Percentiles rank a stretch among this genome's conserved stretches.
Conservation (phyloP, 2,329 filamentous ascomycete species). For the Tolypocladium nubicola region DNA sequence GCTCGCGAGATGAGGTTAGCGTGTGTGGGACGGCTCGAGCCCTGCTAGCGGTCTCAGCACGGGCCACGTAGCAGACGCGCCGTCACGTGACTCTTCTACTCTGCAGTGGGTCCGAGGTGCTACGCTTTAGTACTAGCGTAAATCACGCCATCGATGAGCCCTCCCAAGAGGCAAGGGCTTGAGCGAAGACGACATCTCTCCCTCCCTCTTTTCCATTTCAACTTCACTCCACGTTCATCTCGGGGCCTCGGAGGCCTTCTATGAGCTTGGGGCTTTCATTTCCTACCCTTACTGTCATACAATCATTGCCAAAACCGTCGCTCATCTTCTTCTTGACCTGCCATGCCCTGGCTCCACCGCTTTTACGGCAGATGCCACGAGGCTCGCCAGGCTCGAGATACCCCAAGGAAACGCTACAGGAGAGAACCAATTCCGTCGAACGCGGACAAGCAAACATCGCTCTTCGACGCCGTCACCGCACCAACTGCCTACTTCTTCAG, state of each 20-base stretch:
- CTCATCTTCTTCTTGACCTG: neutral
- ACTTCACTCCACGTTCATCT: conserved; percentile 8
- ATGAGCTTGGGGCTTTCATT: conserved; percentile 9
- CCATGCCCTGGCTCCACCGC: neutral
- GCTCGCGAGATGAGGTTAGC: neutral
- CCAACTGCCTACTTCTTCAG: conserved; percentile 24
- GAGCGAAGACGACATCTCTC: conserved; percentile 9
- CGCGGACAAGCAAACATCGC: neutral
- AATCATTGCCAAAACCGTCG: conserved; percentile 2
- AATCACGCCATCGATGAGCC: conserved; percentile 22
- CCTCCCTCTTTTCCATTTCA: conserved; percentile 6
- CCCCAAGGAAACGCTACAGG: conserved; percentile 3
- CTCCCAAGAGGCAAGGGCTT: conserved; percentile 8
- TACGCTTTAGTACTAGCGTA: conserved; percentile 13
- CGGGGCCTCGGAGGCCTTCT: conserved; percentile 1
- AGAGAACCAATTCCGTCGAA: neutral
- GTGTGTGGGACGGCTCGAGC: neutral
- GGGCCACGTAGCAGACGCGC: neutral
- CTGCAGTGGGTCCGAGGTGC: neutral
- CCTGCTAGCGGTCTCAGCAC: neutral
- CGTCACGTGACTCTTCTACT: neutral
- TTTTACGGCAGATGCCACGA: neutral
- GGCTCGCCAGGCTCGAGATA: neutral
- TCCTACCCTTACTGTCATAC: conserved; percentile 7
- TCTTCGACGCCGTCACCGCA: neutral